Base-by-base conservation (phyloP, 768 basidiomycete genomes). In the Tulasnella sp. region DNA sequence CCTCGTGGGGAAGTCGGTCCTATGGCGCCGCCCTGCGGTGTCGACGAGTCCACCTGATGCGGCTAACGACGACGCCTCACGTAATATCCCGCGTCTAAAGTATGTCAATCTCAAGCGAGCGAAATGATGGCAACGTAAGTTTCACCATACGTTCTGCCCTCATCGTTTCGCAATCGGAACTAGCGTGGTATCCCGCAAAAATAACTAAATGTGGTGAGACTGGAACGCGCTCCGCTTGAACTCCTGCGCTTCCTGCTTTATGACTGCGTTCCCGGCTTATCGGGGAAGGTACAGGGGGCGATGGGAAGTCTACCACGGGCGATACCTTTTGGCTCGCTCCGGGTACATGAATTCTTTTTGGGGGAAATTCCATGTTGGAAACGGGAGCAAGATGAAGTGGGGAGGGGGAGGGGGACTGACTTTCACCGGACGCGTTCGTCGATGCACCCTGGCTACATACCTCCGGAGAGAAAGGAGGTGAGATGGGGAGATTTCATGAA, bases 291-390 rank as follows among this genome's bases (percentile, higher is more conserved):
- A 54, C 54, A 54, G 54, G 54, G 54, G 54, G 22, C 11, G 1
- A 54, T 54, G 54, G 54, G 54, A 54, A 54, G 54, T 54, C 54
- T 54, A 24, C 54, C 54, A 54, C 54, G 54, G 54, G n/a, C 54
- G 54, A 54, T 54, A 54, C 24, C 54, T 54, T 46, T 46, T 54
- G 54, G 54, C n/a, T 22, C 24, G 6, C 54, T 54, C n/a, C 54
- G 54, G 54, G 54, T n/a, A 3, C 54, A n/a, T 54, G 24, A 2
- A n/a, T 54, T n/a, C 54, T 54, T 54, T 54, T 54, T 54, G 22
- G n/a, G 54, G n/a, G 24, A 54, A 54, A 54, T n/a, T 54, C 54
- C 24, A 54, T 9, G 24, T 22, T 54, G 24, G 54, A n/a, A 54
- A 54, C 22, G 24, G 54, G 54, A 22, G 3, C 54, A 54, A n/a